Evolutionary conservation across 441 rosid species (phyloP).

Genomic region (Adansonia rubrostipa): DNA sequence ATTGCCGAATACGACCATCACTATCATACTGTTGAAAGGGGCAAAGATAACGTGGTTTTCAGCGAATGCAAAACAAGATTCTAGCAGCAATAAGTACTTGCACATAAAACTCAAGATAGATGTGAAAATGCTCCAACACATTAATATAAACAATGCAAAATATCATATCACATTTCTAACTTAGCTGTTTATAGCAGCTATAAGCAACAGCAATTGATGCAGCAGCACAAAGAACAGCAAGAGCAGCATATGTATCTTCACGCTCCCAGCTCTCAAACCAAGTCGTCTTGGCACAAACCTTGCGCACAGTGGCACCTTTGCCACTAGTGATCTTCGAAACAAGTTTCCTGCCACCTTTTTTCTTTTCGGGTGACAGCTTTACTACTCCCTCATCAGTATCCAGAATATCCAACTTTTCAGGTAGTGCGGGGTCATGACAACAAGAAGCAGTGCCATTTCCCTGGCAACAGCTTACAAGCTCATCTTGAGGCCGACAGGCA

Average conservation of each 20-base stretch:
- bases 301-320: constrained; percentile 44
- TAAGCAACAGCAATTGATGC: constrained; percentile 82
- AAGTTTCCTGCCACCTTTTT: constrained; percentile 44
- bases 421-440: constrained; percentile 45
- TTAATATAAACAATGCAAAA: background rate
- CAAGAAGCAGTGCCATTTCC: constrained; percentile 63
- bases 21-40: background rate
- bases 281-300: constrained; percentile 67
- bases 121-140: background rate
- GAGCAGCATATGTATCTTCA: constrained; percentile 87
- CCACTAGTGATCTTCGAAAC: constrained; percentile 42
- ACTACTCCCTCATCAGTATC: constrained; percentile 38
- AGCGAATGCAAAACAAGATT: background rate
- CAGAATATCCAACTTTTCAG: constrained; percentile 33
- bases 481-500: constrained; percentile 42
- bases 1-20: background rate
- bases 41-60: background rate
- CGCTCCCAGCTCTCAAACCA: constrained; percentile 94
- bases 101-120: constrained; percentile 4
- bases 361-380: constrained; percentile 60
- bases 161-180: constrained; percentile 30
- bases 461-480: constrained; percentile 61
- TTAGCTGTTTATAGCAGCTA: constrained; percentile 72
- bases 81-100: background rate
- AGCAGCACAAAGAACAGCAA: constrained; percentile 82